phyloP scores from a whole-genome alignment of 2,329 filamentous ascomycete species.

The Coniosporium tulheliwenetii region DNA sequence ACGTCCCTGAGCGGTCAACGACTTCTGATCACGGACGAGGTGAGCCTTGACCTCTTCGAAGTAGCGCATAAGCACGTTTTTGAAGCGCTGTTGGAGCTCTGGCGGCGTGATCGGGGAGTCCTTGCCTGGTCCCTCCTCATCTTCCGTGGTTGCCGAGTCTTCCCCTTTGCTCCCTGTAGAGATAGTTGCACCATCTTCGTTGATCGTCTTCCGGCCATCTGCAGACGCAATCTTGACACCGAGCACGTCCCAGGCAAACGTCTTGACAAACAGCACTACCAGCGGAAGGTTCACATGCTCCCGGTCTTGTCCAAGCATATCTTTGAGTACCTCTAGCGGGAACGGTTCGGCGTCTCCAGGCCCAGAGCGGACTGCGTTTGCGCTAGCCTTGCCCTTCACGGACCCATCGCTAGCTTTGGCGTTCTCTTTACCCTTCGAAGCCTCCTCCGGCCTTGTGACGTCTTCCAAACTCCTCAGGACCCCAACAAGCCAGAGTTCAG shows the following conservation, averaged over 20 bases:
- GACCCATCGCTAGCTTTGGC: slow-evolving; percentile 37
- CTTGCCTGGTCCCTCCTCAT: slow-evolving; percentile 30
- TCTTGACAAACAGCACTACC: slow-evolving; percentile 89
- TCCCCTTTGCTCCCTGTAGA: slow-evolving; percentile 30
- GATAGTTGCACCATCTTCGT: slow-evolving; percentile 60
- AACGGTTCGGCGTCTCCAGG: slow-evolving; percentile 74
- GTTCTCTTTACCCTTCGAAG: slow-evolving; percentile 42
- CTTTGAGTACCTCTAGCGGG: slow-evolving; percentile 92
- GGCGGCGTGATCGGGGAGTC: slow-evolving; percentile 61
- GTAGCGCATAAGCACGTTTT: slow-evolving; percentile 70
- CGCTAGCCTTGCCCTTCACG: slow-evolving; percentile 45
- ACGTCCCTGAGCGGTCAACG: slow-evolving; percentile 69
- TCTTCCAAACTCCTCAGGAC: slow-evolving; percentile 69
- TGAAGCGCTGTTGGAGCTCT: slow-evolving; percentile 74
- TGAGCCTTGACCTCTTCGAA: slow-evolving; percentile 88
- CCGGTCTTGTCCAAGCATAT: slow-evolving; percentile 81
- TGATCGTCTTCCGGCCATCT: slow-evolving; percentile 70
- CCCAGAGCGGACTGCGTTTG: slow-evolving; percentile 39
- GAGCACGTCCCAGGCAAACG: slow-evolving; percentile 89
- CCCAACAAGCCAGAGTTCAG: slow-evolving; percentile 89
- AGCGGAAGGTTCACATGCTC: slow-evolving; percentile 85
- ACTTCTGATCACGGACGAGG: slow-evolving; percentile 80
- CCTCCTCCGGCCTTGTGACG: slow-evolving; percentile 47
- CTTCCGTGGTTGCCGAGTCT: slow-evolving; percentile 35
- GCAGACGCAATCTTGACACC: slow-evolving; percentile 57